Conservation (phyloP, 768 basidiomycete genomes). For the Postia placenta region DNA sequence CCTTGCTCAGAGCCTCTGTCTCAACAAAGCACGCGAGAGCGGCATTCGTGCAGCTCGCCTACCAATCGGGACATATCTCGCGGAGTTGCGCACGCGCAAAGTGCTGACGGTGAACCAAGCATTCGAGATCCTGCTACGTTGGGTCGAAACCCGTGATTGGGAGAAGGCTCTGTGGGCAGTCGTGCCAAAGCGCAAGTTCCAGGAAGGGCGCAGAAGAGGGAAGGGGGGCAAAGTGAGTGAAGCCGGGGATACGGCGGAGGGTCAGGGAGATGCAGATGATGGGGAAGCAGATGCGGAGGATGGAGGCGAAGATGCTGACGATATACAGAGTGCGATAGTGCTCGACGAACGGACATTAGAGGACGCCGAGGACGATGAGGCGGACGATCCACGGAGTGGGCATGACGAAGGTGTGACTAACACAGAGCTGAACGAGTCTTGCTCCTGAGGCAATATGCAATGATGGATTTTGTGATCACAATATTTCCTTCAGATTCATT, state of each 20-base stretch:
- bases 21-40: constrained; percentile 73
- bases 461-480: constrained; percentile 25
- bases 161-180: constrained; percentile 80
- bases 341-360: constrained; percentile 6
- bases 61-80: constrained; percentile 89
- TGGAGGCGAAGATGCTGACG: constrained; percentile 15
- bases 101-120: constrained; percentile 96
- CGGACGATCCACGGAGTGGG: not conserved
- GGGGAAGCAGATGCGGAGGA: constrained; percentile 14
- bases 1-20: constrained; percentile 76
- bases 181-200: constrained; percentile 88
- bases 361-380: constrained; percentile 6
- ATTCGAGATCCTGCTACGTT: constrained; percentile 86
- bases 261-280: constrained; percentile 9
- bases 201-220: constrained; percentile 26
- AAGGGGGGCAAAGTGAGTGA: constrained; percentile 1
- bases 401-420: not conserved
- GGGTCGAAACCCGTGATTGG: constrained; percentile 86
- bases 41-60: constrained; percentile 82
- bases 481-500: constrained; percentile 55
- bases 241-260: constrained; percentile 4
- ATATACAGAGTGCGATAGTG: constrained; percentile 2
- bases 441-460: not conserved
- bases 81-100: constrained; percentile 82
- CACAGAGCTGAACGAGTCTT: not conserved